These are phyloP conservation scores for Ogataea populi-albae DNA, from an alignment of 805 yeast species.

Conservation along the genomic window DNA sequence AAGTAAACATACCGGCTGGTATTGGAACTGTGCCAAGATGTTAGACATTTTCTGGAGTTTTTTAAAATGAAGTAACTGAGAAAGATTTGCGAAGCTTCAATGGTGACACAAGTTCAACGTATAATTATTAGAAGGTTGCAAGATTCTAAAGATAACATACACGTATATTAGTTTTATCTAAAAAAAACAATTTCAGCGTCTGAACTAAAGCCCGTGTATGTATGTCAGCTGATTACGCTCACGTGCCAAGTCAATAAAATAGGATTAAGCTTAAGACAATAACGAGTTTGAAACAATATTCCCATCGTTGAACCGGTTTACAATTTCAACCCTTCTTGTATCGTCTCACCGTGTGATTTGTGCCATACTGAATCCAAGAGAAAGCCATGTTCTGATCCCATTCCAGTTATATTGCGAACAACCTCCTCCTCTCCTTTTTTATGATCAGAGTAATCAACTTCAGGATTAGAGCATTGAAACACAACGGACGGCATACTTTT, in stretches of 20 bases:
- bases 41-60: constrained; percentile 17
- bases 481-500: constrained; percentile 6
- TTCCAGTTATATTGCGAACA: constrained; percentile 25
- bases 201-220: too few relatives aligned
- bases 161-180: too few relatives aligned
- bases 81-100: not conserved
- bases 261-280: too few relatives aligned
- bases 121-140: not conserved
- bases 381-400: constrained; percentile 37
- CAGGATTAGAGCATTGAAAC: constrained; percentile 25
- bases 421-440: constrained; percentile 4
- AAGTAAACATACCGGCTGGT: constrained; percentile 36
- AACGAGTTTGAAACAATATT: too few relatives aligned
- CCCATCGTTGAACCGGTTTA: constrained; percentile 1
- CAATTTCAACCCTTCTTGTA: constrained; percentile 11
- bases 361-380: constrained; percentile 30
- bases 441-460: constrained; percentile 9
- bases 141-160: too few relatives aligned
- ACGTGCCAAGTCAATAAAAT: too few relatives aligned
- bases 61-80: not conserved
- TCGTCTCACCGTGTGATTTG: constrained; percentile 30
- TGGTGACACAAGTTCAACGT: not conserved
- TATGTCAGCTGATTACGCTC: too few relatives aligned
- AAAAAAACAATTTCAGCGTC: too few relatives aligned
- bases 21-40: constrained; percentile 38